Base-by-base conservation (phyloP, 192 early-diverging fungal species). In the Rhizoclosmatium globosum region DNA sequence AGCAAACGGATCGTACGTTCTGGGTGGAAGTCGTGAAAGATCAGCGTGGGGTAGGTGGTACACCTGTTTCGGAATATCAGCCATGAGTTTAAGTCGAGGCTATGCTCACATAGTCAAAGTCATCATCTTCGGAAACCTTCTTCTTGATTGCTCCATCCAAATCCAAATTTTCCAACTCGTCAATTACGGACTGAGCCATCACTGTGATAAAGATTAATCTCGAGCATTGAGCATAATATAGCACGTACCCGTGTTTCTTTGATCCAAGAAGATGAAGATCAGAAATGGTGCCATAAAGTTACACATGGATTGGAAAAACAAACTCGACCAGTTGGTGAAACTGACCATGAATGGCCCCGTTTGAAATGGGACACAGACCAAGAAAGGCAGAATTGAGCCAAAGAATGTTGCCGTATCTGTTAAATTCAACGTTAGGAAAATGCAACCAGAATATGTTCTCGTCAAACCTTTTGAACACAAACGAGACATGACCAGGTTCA, bases 241-340 rank as follows among this genome's bases (percentile, higher is more conserved):
- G 21, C 9, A 21, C 47, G 4, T 62, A 83, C 79, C 74, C 19
- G 83, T 67, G 66, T 87, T 87, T 39, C 86, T 65, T 61, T 81
- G 68, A 43, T 79, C 79, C 66, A 91, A 87, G 47, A 87, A 88
- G 58, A 93, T 86, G 70, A 85, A 94, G 15, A 94, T 83, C 19
- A 91, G 79, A 73, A 93, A 91, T 2, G 92, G 92, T 2, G 92
- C 82, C 44, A 92, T 85, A 73, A 92, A 93, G 78, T 92, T 92
- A 64, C 88, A 88, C n/a, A 82, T 82, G 43, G 90, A 93, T 82
- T 88, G 85, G 56, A 93, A 88, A 58, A 91, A 86, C 42, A 93
- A 68, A 68, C 87, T 90, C 21, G 87, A 86, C 91, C 91, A 94
- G 38, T 86, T 89, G 9, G 89, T 83, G 48, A 93, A 86, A 31